phyloP scores from a whole-genome alignment of 495 filamentous ascomycete genomes.

The Geopyxis carbonaria region DNA sequence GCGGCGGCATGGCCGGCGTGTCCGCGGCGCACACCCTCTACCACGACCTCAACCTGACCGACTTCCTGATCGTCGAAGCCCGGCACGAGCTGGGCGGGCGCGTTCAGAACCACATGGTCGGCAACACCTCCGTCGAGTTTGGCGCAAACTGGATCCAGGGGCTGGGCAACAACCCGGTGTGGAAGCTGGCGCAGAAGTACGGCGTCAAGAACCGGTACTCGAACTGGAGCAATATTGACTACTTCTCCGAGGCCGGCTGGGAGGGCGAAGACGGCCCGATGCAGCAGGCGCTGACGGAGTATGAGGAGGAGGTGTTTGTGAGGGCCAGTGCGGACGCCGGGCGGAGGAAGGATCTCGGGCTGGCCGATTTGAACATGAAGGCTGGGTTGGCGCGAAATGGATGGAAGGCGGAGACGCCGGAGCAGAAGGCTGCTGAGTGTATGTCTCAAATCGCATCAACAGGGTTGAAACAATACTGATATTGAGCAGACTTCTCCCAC shows the following conservation, averaged over 20 bases:
- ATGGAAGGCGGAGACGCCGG: conserved; percentile 45
- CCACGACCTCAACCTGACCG: conserved; percentile 41
- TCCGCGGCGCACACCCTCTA: conserved; percentile 52
- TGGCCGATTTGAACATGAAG: conserved; percentile 46
- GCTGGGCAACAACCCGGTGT: conserved; percentile 50
- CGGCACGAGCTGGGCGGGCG: conserved; percentile 26
- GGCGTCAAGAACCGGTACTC: conserved; percentile 44
- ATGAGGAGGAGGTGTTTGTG: conserved; percentile 13
- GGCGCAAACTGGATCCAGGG: conserved; percentile 67
- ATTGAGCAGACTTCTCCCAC: conserved; percentile 13
- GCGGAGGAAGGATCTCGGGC: conserved; percentile 40
- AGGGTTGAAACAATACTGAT: not conserved
- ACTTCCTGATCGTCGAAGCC: conserved; percentile 55
- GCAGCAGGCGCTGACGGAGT: conserved; percentile 9
- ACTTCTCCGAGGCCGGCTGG: conserved; percentile 41
- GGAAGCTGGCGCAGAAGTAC: conserved; percentile 50
- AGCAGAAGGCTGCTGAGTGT: conserved; percentile 25
- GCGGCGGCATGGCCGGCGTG: conserved; percentile 49
- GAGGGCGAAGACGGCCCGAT: conserved; percentile 15
- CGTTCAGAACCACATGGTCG: conserved; percentile 40
- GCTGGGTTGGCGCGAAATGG: conserved; percentile 42
- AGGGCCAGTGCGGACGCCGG: conserved; percentile 13
- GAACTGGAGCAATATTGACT: conserved; percentile 37
- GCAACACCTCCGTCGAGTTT: conserved; percentile 39
- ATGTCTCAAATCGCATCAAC: not conserved